A percentile compares a stretch with the other conserved stretches of the same genome.
These are phyloP conservation scores for Mycena epipterygia DNA, from an alignment of 768 basidiomycete genomes.

Conservation along the genomic window DNA sequence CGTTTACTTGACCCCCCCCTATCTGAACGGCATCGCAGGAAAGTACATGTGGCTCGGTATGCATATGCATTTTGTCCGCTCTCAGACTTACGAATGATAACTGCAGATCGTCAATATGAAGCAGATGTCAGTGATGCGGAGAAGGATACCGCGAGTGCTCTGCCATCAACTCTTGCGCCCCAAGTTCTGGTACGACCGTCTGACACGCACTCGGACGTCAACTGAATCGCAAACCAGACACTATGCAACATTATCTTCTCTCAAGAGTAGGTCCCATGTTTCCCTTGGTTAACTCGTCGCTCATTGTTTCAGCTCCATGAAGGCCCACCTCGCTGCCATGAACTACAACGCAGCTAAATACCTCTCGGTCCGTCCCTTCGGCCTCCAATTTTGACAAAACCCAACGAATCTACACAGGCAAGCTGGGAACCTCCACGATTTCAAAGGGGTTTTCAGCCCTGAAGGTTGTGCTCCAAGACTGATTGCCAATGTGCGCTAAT, in stretches of 20 bases:
- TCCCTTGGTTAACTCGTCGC: background rate
- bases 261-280: background rate
- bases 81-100: background rate
- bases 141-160: background rate
- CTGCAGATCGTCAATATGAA: slow-evolving; percentile 6
- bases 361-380: slow-evolving; percentile 8
- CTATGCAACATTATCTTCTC: slow-evolving; percentile 15
- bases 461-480: background rate
- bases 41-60: slow-evolving; percentile 24
- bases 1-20: background rate
- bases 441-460: slow-evolving; percentile 14
- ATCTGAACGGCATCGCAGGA: background rate
- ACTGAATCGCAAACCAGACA: background rate
- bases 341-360: slow-evolving; percentile 12
- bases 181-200: background rate
- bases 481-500: background rate
- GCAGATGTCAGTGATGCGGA: background rate
- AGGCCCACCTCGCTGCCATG: slow-evolving; percentile 8
- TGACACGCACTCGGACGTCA: no score
- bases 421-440: slow-evolving; percentile 6
- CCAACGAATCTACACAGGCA: no score
- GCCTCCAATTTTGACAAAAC: no score
- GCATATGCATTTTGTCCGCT: background rate
- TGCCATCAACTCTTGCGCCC: background rate
- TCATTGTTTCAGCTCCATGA: background rate